Base-by-base conservation (phyloP, 192 early-diverging fungal genomes). In the Coemansia sp. region DNA sequence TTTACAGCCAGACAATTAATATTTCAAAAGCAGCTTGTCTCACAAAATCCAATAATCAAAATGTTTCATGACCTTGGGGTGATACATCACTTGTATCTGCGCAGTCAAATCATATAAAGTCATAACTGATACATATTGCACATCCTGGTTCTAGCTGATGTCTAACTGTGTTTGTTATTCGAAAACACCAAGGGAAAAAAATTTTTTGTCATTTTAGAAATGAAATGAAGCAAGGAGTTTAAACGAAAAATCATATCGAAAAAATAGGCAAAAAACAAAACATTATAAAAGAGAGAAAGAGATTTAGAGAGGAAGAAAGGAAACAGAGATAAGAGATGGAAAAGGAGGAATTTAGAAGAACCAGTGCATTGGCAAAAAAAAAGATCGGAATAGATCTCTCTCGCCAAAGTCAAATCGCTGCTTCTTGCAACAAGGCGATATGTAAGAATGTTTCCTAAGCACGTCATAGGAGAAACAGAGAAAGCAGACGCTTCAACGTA, bases 391-490 rank as follows among this genome's bases (percentile, higher is more conserved):
- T 57, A 40, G 26, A 47, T 37, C n/a, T 47, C 46, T 47, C 56
- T 58, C 56, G 56, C n/a, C n/a, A 41, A n/a, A 58, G 32, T 3
- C 46, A 32, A 32, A 32, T 32, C 32, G 32, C 32, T 32, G 32
- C 32, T 32, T 32, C 32, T 32, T 32, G 32, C 32, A 32, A 32
- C 0, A 21, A 52, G 49, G 47, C 13, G 11, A 11, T 13, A 6
- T 21, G 49, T 47, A 46, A 62, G 6, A 22, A 21, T 62, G 61
- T 22, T 15, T 47, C 13, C 42, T 32, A 62, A 36, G 36, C 11
- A 63, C 22, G 40, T 19, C 21, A n/a, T n/a, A 63, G 42, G 62
- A 51, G 46, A 66, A 66, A 32, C 32, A 32, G 65, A 66, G 54
- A n/a, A 16, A 49, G 13, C 47, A 49, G 18, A n/a, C 4, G 18